Evolutionary conservation across 208 protist species (phyloP).

Genomic region (Leishmania arabica): DNA sequence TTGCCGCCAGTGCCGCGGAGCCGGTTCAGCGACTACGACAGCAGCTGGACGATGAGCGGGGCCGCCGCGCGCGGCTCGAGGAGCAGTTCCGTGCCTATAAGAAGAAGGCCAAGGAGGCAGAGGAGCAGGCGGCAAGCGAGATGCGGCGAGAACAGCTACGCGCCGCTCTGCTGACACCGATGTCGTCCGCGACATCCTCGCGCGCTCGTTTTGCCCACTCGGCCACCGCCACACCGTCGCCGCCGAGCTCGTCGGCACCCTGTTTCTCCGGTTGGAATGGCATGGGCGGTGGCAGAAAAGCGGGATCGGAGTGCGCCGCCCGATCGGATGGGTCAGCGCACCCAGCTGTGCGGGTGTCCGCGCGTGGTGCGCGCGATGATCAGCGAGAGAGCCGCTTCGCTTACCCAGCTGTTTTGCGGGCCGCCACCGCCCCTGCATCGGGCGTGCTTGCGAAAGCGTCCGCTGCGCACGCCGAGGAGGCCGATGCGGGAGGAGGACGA

Average conservation of each 20-base stretch:
- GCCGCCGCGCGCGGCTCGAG: constrained; percentile 69
- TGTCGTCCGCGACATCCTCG: neutral
- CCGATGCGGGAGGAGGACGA: neutral
- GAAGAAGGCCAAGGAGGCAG: constrained; percentile 76
- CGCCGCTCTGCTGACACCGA: constrained; percentile 15
- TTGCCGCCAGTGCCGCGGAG: constrained; percentile 59
- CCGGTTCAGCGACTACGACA: constrained; percentile 74
- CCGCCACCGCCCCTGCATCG: neutral
- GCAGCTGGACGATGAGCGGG: constrained; percentile 87
- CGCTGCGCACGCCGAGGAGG: neutral
- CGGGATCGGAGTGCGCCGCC: neutral
- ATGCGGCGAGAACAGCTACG: constrained; percentile 83
- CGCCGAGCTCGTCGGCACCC: constrained; percentile 9
- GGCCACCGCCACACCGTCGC: constrained; percentile 21
- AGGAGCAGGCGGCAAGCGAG: constrained; percentile 73
- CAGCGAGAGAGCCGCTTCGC: neutral
- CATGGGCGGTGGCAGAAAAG: neutral
- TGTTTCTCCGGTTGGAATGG: neutral
- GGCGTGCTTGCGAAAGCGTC: neutral
- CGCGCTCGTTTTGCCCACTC: constrained; percentile 11
- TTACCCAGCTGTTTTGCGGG: neutral
- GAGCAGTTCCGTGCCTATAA: constrained; percentile 73
- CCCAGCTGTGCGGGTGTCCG: neutral
- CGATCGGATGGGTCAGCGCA: neutral
- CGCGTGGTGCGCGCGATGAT: neutral